phyloP scores from a whole-genome alignment of 2,329 filamentous ascomycete genomes.

The Cladobotryum mycophilum region DNA sequence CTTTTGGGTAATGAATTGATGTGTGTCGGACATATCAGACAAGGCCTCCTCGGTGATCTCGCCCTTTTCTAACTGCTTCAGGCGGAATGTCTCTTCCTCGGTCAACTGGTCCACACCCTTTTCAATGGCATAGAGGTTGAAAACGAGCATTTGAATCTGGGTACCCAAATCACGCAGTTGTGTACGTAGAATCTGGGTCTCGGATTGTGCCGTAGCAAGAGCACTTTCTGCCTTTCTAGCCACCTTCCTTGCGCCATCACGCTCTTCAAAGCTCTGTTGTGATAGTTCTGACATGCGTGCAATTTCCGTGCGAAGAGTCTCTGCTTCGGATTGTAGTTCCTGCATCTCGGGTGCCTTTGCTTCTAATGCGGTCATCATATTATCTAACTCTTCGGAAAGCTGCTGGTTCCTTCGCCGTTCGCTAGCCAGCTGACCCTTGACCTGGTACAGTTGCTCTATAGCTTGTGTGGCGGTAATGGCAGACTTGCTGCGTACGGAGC shows the following conservation, averaged over 20 bases:
- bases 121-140: conserved; percentile 77
- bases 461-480: conserved; percentile 55
- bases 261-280: conserved; percentile 73
- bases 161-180: conserved; percentile 85
- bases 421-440: conserved; percentile 65
- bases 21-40: conserved; percentile 74
- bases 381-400: conserved; percentile 71
- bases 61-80: conserved; percentile 72
- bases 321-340: conserved; percentile 74
- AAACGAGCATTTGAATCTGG: conserved; percentile 83
- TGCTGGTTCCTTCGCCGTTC: conserved; percentile 71
- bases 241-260: conserved; percentile 71
- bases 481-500: conserved; percentile 49
- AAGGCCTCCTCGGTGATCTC: conserved; percentile 65
- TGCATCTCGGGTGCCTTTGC: conserved; percentile 82
- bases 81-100: conserved; percentile 64
- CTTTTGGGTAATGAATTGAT: conserved; percentile 81
- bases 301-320: conserved; percentile 72
- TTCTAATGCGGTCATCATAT: conserved; percentile 80
- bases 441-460: conserved; percentile 57
- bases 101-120: conserved; percentile 68
- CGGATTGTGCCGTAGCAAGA: conserved; percentile 55
- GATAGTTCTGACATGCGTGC: conserved; percentile 79
- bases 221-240: conserved; percentile 73
- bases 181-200: conserved; percentile 73